Evolutionary conservation across 495 filamentous ascomycete species (phyloP), one percentile per base, ranked within the genome.

Genomic region (Letharia lupina): DNA sequence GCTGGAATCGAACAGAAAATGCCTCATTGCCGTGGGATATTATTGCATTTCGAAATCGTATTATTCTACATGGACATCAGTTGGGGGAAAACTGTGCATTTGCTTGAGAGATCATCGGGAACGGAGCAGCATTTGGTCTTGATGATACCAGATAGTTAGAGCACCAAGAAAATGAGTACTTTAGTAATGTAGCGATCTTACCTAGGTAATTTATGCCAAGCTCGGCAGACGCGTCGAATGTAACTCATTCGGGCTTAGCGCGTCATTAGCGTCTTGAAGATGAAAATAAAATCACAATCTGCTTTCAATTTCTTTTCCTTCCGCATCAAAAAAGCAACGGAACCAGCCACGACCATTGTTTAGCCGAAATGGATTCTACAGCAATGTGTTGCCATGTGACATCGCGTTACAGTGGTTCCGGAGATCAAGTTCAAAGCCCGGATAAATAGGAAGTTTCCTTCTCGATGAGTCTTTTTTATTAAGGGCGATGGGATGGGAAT

Each of bases 261-360:
- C 35, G 6, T 16, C 5, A 13, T 42, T 58, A 68, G 45, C 47
- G 57, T 33, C 44, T 62, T 3, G 20, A 10, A 42, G 28, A 61
- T 13, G 28, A 11, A 52, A 23, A 58, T 56, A 73, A 64, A 63
- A 70, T 52, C 28, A 63, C 57, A 70, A 72, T 70, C 69, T 45
- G 18, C 62, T 68, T 47, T 20, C 65, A 71, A 70, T 72, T 73
- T 72, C 61, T 71, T 76, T 83, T 74, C 68, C 56, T 73, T 77
- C 74, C 76, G 79, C 72, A 74, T 77, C 76, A 80, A 86, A 85
- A 28, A 82, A 78, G 72, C 72, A 82, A 83, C 83, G 77, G 83
- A 83, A 73, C 82, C 80, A 79, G 83, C 83, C 83, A 86, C 83
- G 83, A 86, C 83, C 83, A 75, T 82, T 81, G 82, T 79, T 75